Base-by-base conservation (phyloP, 2,329 filamentous ascomycete species). In the Microcyclospora pomicola region DNA sequence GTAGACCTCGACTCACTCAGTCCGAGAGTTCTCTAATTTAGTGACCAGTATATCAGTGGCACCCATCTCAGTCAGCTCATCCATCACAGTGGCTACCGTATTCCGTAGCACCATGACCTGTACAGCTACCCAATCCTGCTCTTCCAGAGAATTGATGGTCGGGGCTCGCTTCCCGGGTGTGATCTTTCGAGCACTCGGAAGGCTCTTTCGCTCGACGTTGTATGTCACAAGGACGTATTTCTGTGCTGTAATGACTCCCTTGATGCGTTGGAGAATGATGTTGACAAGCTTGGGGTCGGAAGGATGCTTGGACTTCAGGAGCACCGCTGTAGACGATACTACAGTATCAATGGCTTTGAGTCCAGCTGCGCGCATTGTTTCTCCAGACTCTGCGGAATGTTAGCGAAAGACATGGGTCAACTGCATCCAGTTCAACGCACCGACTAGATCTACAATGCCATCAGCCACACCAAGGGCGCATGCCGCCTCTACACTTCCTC, bases 281-380 rank as follows among this genome's bases (percentile, higher is more conserved):
- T 88, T 75, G 38, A 96, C 80, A 41, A 95, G 69, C 45, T 78
- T 75, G 3, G 77, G 74, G 61, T 94, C 83, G 43, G 80, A 82
- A 5, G 87, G 80, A 40, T 77, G 73, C 58, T 80, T 85, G 31
- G 86, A 94, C 67, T 88, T 88, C 68, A 98, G 87, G 41, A 98
- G 73, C 34, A 95, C 80, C 27, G 91, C 87, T 13, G 80, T 83
- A 39, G 82, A 87, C 40, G 85, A 78, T 36, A 95, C 73, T 16
- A 98, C 86, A 2, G 91, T 98, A 51, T 91, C 86, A 51, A 96
- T 95, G 40, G 88, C 80, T 64, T 86, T 87, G 36, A 98, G 72
- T 15, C 91, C 91, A 32, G 88, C 88, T 14, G 88, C 91, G 55
- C 83, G 82, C 91, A 98, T 98, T 0, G 91, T 98, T 64, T 96